Conservation (phyloP, 805 yeast genomes). For the Wickerhamiella sorbophila region DNA sequence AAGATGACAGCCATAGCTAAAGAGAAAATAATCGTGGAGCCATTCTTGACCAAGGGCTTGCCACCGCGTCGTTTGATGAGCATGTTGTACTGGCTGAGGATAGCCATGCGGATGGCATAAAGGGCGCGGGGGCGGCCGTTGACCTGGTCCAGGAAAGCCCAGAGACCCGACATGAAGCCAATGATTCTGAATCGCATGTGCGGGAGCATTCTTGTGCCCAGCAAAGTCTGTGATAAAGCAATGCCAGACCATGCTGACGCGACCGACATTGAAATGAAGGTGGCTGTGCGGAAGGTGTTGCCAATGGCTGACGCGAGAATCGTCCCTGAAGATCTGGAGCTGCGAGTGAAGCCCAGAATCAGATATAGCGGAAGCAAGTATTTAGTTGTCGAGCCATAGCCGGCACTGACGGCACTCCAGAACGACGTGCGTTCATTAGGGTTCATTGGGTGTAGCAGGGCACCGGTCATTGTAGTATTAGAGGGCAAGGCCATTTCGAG, state of each 20-base stretch:
- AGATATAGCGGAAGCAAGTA: constrained; percentile 22
- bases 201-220: constrained; percentile 22
- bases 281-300: constrained; percentile 21
- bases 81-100: constrained; percentile 25
- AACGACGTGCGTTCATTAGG: constrained; percentile 18
- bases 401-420: constrained; percentile 15
- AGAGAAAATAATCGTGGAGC: constrained; percentile 24
- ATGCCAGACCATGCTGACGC: constrained; percentile 30
- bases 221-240: constrained; percentile 23
- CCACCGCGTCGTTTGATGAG: constrained; percentile 19
- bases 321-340: neutral
- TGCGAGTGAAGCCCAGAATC: constrained; percentile 11
- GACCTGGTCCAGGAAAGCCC: constrained; percentile 27
- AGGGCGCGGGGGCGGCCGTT: constrained; percentile 24
- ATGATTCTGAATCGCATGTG: constrained; percentile 25
- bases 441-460: constrained; percentile 23
- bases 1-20: constrained; percentile 19
- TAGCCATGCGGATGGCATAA: constrained; percentile 26
- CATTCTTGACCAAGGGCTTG: constrained; percentile 19
- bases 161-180: constrained; percentile 30
- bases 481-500: constrained; percentile 24
- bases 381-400: constrained; percentile 18
- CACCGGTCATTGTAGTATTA: constrained; percentile 21
- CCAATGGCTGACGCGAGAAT: neutral
- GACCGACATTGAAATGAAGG: constrained; percentile 24